Evolutionary conservation across 345 rosid species (phyloP), one percentile per base, ranked within the genome.

Genomic region (Litchi chinensis): DNA sequence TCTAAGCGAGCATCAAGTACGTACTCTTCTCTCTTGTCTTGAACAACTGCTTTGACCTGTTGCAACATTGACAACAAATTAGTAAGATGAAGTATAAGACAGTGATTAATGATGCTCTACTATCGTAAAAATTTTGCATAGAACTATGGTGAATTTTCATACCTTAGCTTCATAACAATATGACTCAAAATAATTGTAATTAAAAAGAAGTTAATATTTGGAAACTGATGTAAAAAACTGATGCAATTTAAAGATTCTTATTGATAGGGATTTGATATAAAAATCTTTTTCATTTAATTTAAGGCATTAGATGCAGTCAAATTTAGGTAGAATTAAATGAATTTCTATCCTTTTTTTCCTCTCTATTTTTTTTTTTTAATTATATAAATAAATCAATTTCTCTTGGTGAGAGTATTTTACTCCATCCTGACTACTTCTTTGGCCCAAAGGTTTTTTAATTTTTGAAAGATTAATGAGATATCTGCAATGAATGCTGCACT

Each of bases 31-130:
- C 86, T 87, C 85, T 91, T 88, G 71, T 90, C 92, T 77, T 88
- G 80, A 21, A 93, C 89, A 65, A 93, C 93, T 62, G 84, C 83
- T 83, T 90, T 93, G 60, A 92, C 97, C 98, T 92, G 90, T 76
- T 73, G 32, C 73, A 54, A 71, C 73, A 46, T 75, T 11, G 44
- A 13, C 21, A 71, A 65, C 4, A 26, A 54, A 40, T 52, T 65
- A 59, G 50, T 50, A 46, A 75, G 71, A n/a, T 62, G 59, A 74
- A 15, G 8, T 52, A 10, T 52, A 52, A 52, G 18, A 52, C 57
- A 2, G 0, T 10, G 57, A 52, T 10, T 52, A 41, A 52, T 52
- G 57, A 52, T 52, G 57, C 57, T 52, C 18, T 52, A 52, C 57
- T 52, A 52, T 12, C 1, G 7, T 52, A 10, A 52, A 52, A 7